Percentiles rank a stretch among this genome's conserved stretches.
phyloP scores from a whole-genome alignment of 768 basidiomycete species.

The Kwoniella heveanensis region DNA sequence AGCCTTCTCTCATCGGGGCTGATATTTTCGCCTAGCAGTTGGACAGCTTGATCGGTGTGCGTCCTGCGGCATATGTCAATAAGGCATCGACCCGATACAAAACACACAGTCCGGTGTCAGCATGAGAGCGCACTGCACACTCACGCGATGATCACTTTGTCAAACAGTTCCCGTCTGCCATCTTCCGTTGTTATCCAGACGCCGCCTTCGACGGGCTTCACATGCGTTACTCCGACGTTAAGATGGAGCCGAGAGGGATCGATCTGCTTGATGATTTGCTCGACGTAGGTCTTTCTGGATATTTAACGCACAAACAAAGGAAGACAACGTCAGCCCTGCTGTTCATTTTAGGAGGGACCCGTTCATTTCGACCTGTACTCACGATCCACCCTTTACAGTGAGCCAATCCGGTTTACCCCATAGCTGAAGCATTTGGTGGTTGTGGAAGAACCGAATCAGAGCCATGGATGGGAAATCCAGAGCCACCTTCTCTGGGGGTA shows the following conservation, averaged over 20 bases:
- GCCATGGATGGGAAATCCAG: slow-evolving; percentile 17
- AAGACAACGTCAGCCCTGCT: no score
- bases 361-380: slow-evolving; percentile 1
- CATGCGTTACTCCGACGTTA: not conserved
- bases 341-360: no score
- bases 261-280: slow-evolving; percentile 7
- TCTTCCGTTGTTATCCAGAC: not conserved
- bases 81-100: no score
- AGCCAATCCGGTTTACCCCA: slow-evolving; percentile 21
- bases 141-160: slow-evolving; percentile 16
- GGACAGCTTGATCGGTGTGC: slow-evolving; percentile 17
- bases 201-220: not conserved
- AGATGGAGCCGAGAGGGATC: slow-evolving; percentile 8
- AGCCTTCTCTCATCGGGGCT: slow-evolving; percentile 6
- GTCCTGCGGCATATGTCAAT: not conserved
- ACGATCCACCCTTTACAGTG: slow-evolving; percentile 20
- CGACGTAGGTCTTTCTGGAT: slow-evolving; percentile 16
- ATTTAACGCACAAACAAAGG: no score
- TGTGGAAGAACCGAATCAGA: slow-evolving; percentile 18
- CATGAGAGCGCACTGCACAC: not conserved
- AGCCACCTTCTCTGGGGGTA: slow-evolving; percentile 16
- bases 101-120: no score
- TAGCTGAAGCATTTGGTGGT: slow-evolving; percentile 18
- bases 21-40: slow-evolving; percentile 6
- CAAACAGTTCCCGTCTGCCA: slow-evolving; percentile 2